These are phyloP conservation scores for Mycena olivaceomarginata DNA, from an alignment of 768 basidiomycete species.

Conservation along the genomic window DNA sequence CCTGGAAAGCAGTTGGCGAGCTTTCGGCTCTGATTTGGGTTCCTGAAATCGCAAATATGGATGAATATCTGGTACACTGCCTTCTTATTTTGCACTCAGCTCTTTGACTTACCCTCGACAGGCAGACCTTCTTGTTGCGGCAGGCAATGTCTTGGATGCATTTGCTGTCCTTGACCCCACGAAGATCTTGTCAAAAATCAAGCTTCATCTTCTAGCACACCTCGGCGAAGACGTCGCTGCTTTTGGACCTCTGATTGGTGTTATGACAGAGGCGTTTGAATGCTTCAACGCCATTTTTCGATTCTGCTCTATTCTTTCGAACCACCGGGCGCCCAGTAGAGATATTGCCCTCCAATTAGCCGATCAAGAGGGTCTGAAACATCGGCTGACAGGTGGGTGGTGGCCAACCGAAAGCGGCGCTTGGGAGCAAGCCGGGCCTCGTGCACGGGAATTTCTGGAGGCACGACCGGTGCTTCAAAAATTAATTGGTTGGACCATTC, in stretches of 20 bases:
- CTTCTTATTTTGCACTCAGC: background rate
- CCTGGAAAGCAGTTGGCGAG: slow-evolving; percentile 46
- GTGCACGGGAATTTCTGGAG: slow-evolving; percentile 6
- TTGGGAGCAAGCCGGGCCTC: background rate
- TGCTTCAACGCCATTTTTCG: slow-evolving; percentile 14
- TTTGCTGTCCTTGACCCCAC: background rate
- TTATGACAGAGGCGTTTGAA: background rate
- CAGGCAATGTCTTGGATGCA: slow-evolving; percentile 1
- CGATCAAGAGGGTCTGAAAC: slow-evolving; percentile 24
- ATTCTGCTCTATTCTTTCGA: slow-evolving; percentile 5
- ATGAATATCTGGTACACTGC: slow-evolving; percentile 47
- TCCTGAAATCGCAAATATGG: slow-evolving; percentile 45
- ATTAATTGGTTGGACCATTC: slow-evolving; percentile 5
- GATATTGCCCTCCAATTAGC: slow-evolving; percentile 23
- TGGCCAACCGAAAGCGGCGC: background rate
- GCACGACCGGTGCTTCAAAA: slow-evolving; percentile 11
- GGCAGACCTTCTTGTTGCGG: background rate
- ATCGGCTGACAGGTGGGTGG: slow-evolving; percentile 11
- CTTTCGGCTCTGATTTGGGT: slow-evolving; percentile 54
- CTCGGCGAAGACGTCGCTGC: background rate
- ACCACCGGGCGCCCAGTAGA: background rate
- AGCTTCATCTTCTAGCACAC: background rate
- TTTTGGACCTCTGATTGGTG: background rate
- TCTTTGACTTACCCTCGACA: background rate
- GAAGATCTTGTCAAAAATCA: slow-evolving; percentile 11